Conservation (phyloP, 805 yeast species). For the Metschnikowia amazonensis region DNA sequence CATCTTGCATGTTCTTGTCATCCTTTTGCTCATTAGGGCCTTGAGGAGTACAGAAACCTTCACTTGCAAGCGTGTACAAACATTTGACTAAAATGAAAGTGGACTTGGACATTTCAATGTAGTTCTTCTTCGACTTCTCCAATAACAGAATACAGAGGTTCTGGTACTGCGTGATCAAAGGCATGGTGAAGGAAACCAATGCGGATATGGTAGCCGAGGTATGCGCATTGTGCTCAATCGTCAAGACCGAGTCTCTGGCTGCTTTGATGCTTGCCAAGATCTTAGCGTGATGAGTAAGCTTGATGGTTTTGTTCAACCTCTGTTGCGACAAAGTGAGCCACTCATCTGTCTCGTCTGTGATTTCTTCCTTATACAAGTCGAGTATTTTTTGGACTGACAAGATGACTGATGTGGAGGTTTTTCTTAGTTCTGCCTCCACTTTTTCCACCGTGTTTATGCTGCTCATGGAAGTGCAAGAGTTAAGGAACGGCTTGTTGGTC, state of each 20-base stretch:
- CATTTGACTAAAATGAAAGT: constrained; percentile 54
- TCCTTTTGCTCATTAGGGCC: constrained; percentile 63
- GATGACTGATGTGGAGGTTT: constrained; percentile 55
- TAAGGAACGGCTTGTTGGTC: constrained; percentile 17
- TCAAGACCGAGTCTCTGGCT: constrained; percentile 32
- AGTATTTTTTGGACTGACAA: constrained; percentile 62
- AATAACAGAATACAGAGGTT: constrained; percentile 45
- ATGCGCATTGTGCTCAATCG: constrained; percentile 33
- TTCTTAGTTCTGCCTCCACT: constrained; percentile 47
- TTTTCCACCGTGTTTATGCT: constrained; percentile 24
- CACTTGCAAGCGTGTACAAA: constrained; percentile 58
- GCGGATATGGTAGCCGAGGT: constrained; percentile 44
- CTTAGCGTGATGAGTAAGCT: constrained; percentile 37
- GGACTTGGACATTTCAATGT: constrained; percentile 55
- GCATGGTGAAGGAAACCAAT: constrained; percentile 52
- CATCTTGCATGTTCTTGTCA: constrained; percentile 65
- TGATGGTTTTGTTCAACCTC: constrained; percentile 39
- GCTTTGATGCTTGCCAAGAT: constrained; percentile 34
- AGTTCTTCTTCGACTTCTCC: constrained; percentile 44
- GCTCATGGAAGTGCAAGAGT: constrained; percentile 24
- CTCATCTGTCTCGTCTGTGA: constrained; percentile 49
- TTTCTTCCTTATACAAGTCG: constrained; percentile 30
- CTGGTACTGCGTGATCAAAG: constrained; percentile 59
- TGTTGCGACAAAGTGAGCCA: constrained; percentile 61
- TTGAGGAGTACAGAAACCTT: constrained; percentile 93